Conservation (phyloP, 2,329 filamentous ascomycete species). For the Fusarium stilboides region DNA sequence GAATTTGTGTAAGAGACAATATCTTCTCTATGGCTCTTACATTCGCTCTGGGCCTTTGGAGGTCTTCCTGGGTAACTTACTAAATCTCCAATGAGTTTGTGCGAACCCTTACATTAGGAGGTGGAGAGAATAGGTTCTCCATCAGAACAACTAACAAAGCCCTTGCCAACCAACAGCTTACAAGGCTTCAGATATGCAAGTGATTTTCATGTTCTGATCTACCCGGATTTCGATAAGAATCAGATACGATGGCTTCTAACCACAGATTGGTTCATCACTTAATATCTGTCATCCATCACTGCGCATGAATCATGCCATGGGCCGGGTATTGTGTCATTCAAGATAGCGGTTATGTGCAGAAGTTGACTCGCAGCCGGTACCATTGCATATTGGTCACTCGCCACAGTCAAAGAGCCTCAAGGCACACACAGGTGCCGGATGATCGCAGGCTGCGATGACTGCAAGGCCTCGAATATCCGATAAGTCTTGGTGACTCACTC, state of each 20-base stretch:
- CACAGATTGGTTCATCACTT: constrained; percentile 1
- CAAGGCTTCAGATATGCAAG: background rate
- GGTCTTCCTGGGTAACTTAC: too few species aligned
- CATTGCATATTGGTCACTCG: constrained; percentile 13
- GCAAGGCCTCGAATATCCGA: constrained; percentile 6
- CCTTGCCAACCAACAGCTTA: background rate
- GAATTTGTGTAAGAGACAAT: background rate
- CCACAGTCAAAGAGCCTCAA: constrained; percentile 23
- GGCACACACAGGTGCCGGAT: background rate
- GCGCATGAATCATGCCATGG: constrained; percentile 14
- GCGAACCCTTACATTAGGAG: background rate
- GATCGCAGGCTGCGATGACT: constrained; percentile 3
- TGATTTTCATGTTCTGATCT: background rate
- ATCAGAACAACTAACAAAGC: background rate
- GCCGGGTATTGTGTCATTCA: constrained; percentile 34
- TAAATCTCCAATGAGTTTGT: too few species aligned
- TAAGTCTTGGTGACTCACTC: constrained; percentile 7
- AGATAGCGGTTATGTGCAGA: constrained; percentile 29
- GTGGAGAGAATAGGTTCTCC: background rate
- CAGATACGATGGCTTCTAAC: background rate
- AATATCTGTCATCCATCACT: constrained; percentile 12
- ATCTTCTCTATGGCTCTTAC: background rate
- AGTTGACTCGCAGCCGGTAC: constrained; percentile 12
- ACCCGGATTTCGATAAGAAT: background rate
- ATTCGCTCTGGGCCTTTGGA: background rate